Conservation (phyloP, 371 early-diverging fungal species). For the Vairimorpha apis region DNA sequence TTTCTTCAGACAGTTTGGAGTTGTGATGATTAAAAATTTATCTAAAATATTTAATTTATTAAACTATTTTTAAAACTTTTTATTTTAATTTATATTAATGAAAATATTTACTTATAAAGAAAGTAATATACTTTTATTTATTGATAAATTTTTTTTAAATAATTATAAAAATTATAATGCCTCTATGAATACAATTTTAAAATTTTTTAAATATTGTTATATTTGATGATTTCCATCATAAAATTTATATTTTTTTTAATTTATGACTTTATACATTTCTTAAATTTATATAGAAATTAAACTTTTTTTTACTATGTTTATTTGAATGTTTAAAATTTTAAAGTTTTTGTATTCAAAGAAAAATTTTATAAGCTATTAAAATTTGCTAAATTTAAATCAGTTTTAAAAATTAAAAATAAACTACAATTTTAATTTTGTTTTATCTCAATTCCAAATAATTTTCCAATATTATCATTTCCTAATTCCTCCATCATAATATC, state of each 20-base stretch:
- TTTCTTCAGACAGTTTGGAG: constrained; percentile 30
- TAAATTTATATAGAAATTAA: no score
- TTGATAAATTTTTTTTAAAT: not conserved
- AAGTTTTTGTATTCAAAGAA: no score
- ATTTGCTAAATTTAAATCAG: no score
- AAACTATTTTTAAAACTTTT: not conserved
- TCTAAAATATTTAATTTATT: not conserved
- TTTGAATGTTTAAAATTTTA: no score
- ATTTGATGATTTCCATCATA: no score
- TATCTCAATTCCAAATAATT: constrained; percentile 59
- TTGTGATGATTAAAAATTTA: constrained; percentile 12
- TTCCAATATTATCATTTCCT: constrained; percentile 41
- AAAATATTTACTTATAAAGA: not conserved
- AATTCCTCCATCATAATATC: constrained; percentile 64
- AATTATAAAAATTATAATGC: not conserved
- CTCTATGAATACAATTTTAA: not conserved
- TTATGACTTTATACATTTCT: no score
- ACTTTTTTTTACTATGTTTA: no score
- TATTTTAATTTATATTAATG: not conserved
- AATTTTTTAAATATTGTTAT: no score
- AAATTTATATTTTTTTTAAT: no score
- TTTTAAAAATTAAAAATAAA: not conserved
- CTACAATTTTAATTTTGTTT: constrained; percentile 6
- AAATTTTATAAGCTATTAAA: no score
- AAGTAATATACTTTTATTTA: not conserved